Evolutionary conservation across 306 rosid genomes (phyloP), one percentile per base, ranked within the genome.

Genomic region (Ormosia emarginata): DNA sequence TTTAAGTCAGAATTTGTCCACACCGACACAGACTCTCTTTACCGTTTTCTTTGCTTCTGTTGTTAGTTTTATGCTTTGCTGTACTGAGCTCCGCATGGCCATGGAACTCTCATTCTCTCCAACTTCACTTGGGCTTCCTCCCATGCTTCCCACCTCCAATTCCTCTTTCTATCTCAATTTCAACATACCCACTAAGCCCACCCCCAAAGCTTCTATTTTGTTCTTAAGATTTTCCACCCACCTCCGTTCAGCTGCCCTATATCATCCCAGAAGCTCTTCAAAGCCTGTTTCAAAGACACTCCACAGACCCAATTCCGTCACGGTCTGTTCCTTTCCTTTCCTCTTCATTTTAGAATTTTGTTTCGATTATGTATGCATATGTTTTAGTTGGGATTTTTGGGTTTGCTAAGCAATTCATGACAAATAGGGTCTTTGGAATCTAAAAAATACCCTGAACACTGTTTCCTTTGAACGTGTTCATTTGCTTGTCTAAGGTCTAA

Each of bases 51-150:
- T 65, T 66, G 66, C 41, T 37, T 77, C 30, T 39, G 73, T 80
- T 70, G 61, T 8, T 1, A 13, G 53, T 76, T 18, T 61, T 12
- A 2, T 36, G 37, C 67, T 62, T 33, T 30, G 46, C 58, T 46
- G n/a, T 44, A 2, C 62, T 65, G 47, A 8, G 74, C 69, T 57
- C 30, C 61, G 56, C 7, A 87, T 89, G 93, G 93, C 56, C 7
- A 87, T 89, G 93, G 93, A 85, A 82, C 87, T 88, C 82, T 83
- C 90, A 32, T 71, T 70, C 73, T 40, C 88, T 12, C 58, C 79
- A 15, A 24, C 77, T 50, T 78, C 86, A 2, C 80, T 73, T 46
- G 74, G 82, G 66, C 33, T 68, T 78, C 82, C 79, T 36, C 18
- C 89, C 46, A 7, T 72, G 49, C 37, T 56, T 56, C 66, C 66